Evolutionary conservation across 2,329 filamentous ascomycete species (phyloP).

Genomic region (Fragosphaeria purpurea): DNA sequence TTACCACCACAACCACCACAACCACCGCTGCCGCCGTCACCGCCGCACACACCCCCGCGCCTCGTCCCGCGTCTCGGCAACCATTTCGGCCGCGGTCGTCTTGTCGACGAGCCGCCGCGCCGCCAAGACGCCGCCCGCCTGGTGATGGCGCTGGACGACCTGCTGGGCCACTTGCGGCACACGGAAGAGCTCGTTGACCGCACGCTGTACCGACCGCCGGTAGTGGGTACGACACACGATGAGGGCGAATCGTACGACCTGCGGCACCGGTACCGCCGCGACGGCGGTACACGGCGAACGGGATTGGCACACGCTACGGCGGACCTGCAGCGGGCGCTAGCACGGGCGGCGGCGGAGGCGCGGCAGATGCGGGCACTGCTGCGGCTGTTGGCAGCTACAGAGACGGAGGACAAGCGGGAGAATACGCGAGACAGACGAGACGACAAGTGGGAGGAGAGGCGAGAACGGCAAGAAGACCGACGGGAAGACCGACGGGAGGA

Average conservation of each 20-base stretch:
- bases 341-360: not conserved
- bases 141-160: conserved; percentile 2
- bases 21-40: not conserved
- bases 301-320: not conserved
- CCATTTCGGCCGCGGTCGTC: not conserved
- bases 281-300: not conserved
- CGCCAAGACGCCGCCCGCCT: not conserved
- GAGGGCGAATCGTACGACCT: too few species aligned
- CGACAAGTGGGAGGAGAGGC: too few species aligned
- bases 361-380: not conserved
- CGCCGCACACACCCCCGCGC: too few species aligned
- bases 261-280: not conserved
- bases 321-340: conserved; percentile 2
- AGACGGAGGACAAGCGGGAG: not conserved
- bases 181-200: conserved; percentile 6
- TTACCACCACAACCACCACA: not conserved
- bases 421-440: not conserved
- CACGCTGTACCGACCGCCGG: not conserved
- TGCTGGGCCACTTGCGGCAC: conserved; percentile 3
- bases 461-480: too few species aligned
- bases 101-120: not conserved
- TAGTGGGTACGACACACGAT: too few species aligned
- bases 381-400: not conserved
- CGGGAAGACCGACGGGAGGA: too few species aligned
- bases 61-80: not conserved